Base-by-base conservation (phyloP, 305 asterid species). In the Ajuga reptans region DNA sequence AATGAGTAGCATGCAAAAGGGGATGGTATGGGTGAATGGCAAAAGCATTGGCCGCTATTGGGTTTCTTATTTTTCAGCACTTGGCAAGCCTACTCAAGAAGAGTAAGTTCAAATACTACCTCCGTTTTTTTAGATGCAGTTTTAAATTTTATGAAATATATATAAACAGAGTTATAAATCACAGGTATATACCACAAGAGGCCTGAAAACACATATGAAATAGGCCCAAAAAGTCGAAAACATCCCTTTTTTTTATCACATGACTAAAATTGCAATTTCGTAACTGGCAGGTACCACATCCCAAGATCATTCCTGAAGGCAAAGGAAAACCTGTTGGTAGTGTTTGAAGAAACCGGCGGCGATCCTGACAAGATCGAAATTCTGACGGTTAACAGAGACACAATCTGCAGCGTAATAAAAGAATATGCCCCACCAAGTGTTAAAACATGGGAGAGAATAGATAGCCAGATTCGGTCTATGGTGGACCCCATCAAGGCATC, bases 11-110 rank as follows among this genome's bases (percentile, higher is more conserved):
- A 92, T 92, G 98, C 70, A 83, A 3, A 92, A 92, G 80, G 98
- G 98, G 1, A 82, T 87, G 90, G 43, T 85, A 0, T 92, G 98
- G 98, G 83, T 92, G 2, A 92, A 92, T 4, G 98, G 98, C 11
- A 54, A 17, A 36, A 87, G 77, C 82, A 77, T 92, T 0, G 98
- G 98, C 9, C 90, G 98, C 1, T 92, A 87, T 43, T 92, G 98
- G 98, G 74, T 78, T 0, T 86, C 96, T 9, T 89, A 84, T 78
- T 83, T 77, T 41, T 85, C 95, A 6, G 86, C 92, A 6, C 80
- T 87, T 5, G 75, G 66, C 2, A 74, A 70, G 41, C 91, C 98
- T 4, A 84, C 89, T 39, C 98, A 92, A 78, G 76, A 80, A 17
- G 96, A 89, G 95, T 90, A 75, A 80, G 96, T 67, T 39, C 5